phyloP scores from a whole-genome alignment of 1,139 yeast species.

The Hemisphaericaspora xylofermentans region DNA sequence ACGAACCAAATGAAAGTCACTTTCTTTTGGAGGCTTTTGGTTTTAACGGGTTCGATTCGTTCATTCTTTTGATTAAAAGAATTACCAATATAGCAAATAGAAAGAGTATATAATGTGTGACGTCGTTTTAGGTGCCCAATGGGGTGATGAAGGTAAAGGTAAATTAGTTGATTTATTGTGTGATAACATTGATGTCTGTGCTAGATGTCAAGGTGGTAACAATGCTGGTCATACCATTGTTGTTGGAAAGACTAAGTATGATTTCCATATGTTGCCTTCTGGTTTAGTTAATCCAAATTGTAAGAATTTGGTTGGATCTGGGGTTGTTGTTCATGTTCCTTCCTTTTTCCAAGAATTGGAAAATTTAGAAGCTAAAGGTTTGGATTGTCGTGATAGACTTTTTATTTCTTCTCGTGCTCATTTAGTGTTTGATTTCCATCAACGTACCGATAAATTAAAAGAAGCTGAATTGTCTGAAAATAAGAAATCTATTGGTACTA shows the following conservation, averaged over 20 bases:
- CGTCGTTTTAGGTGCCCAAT: conserved; percentile 95
- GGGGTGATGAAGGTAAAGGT: conserved; percentile 99
- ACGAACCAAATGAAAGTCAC: no score
- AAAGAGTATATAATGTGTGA: conserved; percentile 56
- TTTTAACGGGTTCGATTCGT: conserved; percentile 15
- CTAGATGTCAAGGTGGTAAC: conserved; percentile 98
- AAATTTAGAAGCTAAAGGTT: conserved; percentile 76
- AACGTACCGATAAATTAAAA: conserved; percentile 90
- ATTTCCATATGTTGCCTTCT: conserved; percentile 98
- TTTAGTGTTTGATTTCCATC: conserved; percentile 96
- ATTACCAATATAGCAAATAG: background rate
- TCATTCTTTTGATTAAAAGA: conserved; percentile 7
- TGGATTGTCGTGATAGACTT: conserved; percentile 75
- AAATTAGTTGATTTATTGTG: conserved; percentile 92
- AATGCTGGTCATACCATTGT: conserved; percentile 99
- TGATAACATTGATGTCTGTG: conserved; percentile 93
- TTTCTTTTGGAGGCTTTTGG: conserved; percentile 3
- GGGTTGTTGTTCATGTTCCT: conserved; percentile 95
- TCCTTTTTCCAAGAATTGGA: conserved; percentile 87
- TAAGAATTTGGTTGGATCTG: conserved; percentile 86
- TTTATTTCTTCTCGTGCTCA: conserved; percentile 94
- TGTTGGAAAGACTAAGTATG: conserved; percentile 82
- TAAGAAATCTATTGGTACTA: conserved; percentile 94
- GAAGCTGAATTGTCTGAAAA: conserved; percentile 85
- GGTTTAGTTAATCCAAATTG: conserved; percentile 94